These are phyloP conservation scores for Paecilomyces sp. DNA, from an alignment of 2,329 filamentous ascomycete species.

Conservation along the genomic window DNA sequence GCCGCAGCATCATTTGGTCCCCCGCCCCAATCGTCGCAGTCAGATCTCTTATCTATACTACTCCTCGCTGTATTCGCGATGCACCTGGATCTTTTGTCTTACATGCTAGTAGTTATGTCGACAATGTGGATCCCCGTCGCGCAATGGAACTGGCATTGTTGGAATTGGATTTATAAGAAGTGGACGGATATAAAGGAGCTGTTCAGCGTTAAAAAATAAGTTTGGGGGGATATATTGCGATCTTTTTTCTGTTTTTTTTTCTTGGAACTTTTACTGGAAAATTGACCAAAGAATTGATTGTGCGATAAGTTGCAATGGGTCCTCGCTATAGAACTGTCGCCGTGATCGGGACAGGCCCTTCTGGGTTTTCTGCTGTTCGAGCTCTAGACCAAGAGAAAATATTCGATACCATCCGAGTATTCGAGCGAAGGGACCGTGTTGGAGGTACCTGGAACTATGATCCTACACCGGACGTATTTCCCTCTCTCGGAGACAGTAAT, in stretches of 20 bases:
- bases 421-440: slow-evolving; percentile 21
- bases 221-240: not conserved
- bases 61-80: not conserved
- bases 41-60: not conserved
- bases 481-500: not conserved
- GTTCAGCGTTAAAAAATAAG: not conserved
- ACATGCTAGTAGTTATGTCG: not conserved
- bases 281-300: not conserved
- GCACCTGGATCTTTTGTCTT: not conserved
- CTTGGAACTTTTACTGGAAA: not conserved
- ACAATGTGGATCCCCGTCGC: not conserved
- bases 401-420: slow-evolving; percentile 24
- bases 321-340: slow-evolving; percentile 10
- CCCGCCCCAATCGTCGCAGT: not conserved
- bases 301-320: slow-evolving; percentile 1
- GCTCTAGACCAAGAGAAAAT: slow-evolving; percentile 23
- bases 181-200: not conserved
- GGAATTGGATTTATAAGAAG: not conserved
- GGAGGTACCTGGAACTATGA: slow-evolving; percentile 27
- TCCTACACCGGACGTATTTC: slow-evolving; percentile 17
- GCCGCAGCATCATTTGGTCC: not conserved
- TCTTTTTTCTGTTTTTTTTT: not conserved
- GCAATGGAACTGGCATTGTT: not conserved
- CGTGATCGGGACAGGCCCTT: slow-evolving; percentile 23
- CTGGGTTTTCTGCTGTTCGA: slow-evolving; percentile 19